These are phyloP conservation scores for Colletotrichum melonis DNA, from an alignment of 2,329 filamentous ascomycete species.

Conservation along the genomic window DNA sequence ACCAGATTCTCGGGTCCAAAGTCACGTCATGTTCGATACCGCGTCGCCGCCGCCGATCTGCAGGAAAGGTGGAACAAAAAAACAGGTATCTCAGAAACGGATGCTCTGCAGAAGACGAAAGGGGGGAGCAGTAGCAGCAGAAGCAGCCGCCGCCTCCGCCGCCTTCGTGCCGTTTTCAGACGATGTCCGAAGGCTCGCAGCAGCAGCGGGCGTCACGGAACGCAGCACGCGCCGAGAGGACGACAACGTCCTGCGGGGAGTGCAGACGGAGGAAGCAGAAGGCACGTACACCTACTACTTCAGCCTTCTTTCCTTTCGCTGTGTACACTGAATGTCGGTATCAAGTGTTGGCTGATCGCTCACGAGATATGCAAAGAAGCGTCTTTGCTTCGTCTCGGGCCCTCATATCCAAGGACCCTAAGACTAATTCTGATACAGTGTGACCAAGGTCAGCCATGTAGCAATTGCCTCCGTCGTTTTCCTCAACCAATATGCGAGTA, in stretches of 20 bases:
- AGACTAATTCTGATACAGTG: slow-evolving; percentile 50
- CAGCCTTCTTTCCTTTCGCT: neutral
- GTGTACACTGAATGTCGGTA: neutral
- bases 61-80: slow-evolving; percentile 15
- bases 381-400: neutral
- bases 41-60: neutral
- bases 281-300: slow-evolving; percentile 44
- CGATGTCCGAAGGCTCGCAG: slow-evolving; percentile 51
- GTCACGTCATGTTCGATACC: slow-evolving; percentile 11
- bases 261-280: slow-evolving; percentile 65
- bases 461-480: slow-evolving; percentile 63
- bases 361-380: neutral
- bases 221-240: slow-evolving; percentile 45
- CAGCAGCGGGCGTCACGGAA: slow-evolving; percentile 39
- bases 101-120: slow-evolving; percentile 7
- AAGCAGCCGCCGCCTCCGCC: neutral
- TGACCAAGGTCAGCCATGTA: slow-evolving; percentile 65
- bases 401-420: neutral
- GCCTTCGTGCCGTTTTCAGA: slow-evolving; percentile 20
- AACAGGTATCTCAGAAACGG: neutral
- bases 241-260: slow-evolving; percentile 60
- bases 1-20: neutral
- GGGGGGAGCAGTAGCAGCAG: neutral
- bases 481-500: slow-evolving; percentile 64
- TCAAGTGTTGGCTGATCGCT: neutral